Evolutionary conservation across 768 basidiomycete genomes (phyloP).

Genomic region (Phaeotremella skinneri): DNA sequence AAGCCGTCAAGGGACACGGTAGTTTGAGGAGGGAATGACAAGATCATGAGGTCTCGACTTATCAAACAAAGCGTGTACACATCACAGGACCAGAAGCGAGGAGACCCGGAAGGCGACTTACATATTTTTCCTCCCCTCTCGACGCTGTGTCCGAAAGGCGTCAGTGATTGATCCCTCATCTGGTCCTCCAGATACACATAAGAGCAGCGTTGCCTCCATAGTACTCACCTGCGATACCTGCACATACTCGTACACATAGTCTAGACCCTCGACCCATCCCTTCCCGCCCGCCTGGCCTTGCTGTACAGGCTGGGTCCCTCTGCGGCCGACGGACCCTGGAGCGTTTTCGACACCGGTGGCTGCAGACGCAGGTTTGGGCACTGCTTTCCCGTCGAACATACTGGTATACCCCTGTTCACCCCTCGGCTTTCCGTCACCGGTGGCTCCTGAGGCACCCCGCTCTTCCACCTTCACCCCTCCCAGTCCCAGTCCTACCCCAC

Average conservation of each 20-base stretch:
- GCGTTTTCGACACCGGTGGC: background rate
- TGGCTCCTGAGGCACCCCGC: too few species aligned
- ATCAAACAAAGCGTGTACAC: too few species aligned
- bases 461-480: background rate
- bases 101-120: slow-evolving; percentile 23
- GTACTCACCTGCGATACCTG: slow-evolving; percentile 39
- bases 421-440: too few species aligned
- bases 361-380: background rate
- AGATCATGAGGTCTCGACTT: too few species aligned
- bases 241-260: slow-evolving; percentile 45
- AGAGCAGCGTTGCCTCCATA: background rate
- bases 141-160: slow-evolving; percentile 15
- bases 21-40: background rate
- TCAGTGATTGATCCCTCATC: background rate
- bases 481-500: background rate
- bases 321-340: background rate
- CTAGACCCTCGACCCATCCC: slow-evolving; percentile 23
- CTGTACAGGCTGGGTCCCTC: background rate
- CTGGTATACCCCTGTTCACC: background rate
- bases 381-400: background rate
- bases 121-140: slow-evolving; percentile 43
- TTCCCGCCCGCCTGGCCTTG: background rate
- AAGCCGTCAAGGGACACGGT: background rate
- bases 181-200: slow-evolving; percentile 1
- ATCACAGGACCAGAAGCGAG: too few species aligned